phyloP scores from a whole-genome alignment of 2,329 filamentous ascomycete genomes.

The Peltaster fructicola region DNA sequence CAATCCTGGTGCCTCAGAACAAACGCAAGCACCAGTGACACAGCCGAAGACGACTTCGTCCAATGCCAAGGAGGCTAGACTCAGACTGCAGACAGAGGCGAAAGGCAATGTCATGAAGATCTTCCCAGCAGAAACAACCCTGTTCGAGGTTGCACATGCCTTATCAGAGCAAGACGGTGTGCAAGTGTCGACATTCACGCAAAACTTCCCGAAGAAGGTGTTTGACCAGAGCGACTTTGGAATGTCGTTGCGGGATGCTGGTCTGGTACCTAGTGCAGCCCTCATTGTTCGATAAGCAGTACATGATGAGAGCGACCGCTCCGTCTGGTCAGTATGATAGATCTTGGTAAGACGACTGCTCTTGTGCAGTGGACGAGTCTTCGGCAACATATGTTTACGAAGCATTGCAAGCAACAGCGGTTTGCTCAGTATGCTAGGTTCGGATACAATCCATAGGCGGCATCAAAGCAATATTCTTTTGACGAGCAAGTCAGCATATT shows the following conservation, averaged over 20 bases:
- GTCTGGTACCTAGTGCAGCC: slow-evolving; percentile 77
- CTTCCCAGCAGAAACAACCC: slow-evolving; percentile 70
- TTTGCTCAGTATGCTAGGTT: too few species aligned
- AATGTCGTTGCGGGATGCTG: slow-evolving; percentile 82
- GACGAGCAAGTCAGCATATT: too few species aligned
- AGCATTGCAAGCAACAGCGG: neutral
- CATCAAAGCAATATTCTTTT: too few species aligned
- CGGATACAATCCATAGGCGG: too few species aligned
- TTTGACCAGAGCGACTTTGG: slow-evolving; percentile 59
- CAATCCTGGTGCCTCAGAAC: slow-evolving; percentile 28
- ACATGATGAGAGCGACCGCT: neutral
- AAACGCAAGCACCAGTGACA: slow-evolving; percentile 26
- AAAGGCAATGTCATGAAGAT: slow-evolving; percentile 78
- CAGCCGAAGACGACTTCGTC: slow-evolving; percentile 45
- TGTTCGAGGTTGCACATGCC: slow-evolving; percentile 77
- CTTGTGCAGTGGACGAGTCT: neutral
- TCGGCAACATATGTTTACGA: neutral
- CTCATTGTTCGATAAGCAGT: slow-evolving; percentile 45
- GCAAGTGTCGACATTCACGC: slow-evolving; percentile 58
- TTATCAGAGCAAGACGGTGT: slow-evolving; percentile 53
- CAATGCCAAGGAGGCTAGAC: slow-evolving; percentile 60
- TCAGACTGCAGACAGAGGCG: slow-evolving; percentile 59
- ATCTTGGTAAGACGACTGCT: slow-evolving; percentile 1
- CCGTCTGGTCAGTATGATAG: too few species aligned
- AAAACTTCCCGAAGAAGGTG: slow-evolving; percentile 73